A percentile compares a stretch with the other conserved stretches of the same genome.
phyloP scores from a whole-genome alignment of 2,329 filamentous ascomycete genomes.

The Aspergillus tubingensis region DNA sequence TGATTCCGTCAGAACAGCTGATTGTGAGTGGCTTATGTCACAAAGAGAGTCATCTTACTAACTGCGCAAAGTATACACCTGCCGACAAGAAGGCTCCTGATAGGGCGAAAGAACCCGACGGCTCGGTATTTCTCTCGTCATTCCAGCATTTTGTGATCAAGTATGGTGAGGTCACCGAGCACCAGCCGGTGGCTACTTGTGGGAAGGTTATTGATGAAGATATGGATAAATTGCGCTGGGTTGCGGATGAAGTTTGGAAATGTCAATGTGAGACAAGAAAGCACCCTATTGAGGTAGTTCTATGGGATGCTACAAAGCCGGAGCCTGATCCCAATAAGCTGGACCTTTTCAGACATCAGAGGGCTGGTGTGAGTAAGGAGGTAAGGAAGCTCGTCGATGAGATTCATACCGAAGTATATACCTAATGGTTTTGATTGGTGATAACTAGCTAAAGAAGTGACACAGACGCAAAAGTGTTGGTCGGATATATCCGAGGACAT shows the following conservation, averaged over 20 bases:
- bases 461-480: slow-evolving; percentile 10
- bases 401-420: slow-evolving; percentile 8
- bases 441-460: no score
- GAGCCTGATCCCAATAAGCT: slow-evolving; percentile 3
- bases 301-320: slow-evolving; percentile 16
- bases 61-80: slow-evolving; percentile 9
- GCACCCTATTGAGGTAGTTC: slow-evolving; percentile 13
- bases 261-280: slow-evolving; percentile 4
- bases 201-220: slow-evolving; percentile 14
- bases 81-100: slow-evolving; percentile 12
- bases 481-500: slow-evolving; percentile 7
- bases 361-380: slow-evolving; percentile 11
- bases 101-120: slow-evolving; percentile 14
- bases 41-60: not conserved
- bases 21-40: slow-evolving; percentile 6
- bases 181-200: slow-evolving; percentile 16
- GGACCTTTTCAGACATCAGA: slow-evolving; percentile 10
- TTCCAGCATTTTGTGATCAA: slow-evolving; percentile 20
- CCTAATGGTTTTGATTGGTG: no score
- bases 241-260: slow-evolving; percentile 10
- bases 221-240: slow-evolving; percentile 10
- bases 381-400: not conserved
- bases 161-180: slow-evolving; percentile 16
- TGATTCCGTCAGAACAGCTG: slow-evolving; percentile 15
- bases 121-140: slow-evolving; percentile 16